Base-by-base conservation (phyloP, 768 basidiomycete species). In the Tulasnella sp. region DNA sequence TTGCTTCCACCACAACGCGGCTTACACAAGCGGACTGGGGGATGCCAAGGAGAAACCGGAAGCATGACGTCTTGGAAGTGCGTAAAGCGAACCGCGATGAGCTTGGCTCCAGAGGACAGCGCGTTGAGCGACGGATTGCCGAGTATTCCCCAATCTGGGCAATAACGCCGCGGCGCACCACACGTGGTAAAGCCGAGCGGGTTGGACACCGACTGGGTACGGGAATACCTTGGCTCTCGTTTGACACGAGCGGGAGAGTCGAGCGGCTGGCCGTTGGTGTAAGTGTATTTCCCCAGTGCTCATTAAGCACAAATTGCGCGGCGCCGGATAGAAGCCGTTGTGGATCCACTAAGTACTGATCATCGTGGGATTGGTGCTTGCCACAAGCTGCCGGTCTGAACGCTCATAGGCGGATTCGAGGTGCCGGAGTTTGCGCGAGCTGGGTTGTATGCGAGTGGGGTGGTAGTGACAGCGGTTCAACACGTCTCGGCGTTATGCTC, bases 81-180 rank as follows among this genome's bases (percentile, higher is more conserved):
- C 44, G 44, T 44, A 23, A 51, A 51, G 51, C 20, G 51, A 51
- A 51, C 20, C 5, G 51, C 20, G 51, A 9, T 61, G 57, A 10
- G 57, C 57, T 61, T 61, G 57, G 57, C 57, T 10, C 29, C n/a
- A 16, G 23, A 26, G 57, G 57, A 61, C 57, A 61, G 23, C n/a
- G 10, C 18, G n/a, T 9, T 26, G 57, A 29, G 57, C 57, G 57
- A 61, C 57, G 57, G 57, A 61, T 23, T 26, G 20, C 57, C 57
- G 57, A 61, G 57, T n/a, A 61, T 61, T 61, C 57, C 57, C 57
- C 57, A 61, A 61, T 61, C 57, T 61, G 57, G 57, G n/a, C n/a
- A 61, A 29, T 61, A 61, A 61, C 57, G 29, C 57, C 57, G 57
- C 5, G 57, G 26, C n/a, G 57, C n/a, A 61, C 10, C 57, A 26